Evolutionary conservation across 2,329 filamentous ascomycete species (phyloP), one percentile per base, ranked within the genome.

Genomic region (Trichoderma koningiopsis): DNA sequence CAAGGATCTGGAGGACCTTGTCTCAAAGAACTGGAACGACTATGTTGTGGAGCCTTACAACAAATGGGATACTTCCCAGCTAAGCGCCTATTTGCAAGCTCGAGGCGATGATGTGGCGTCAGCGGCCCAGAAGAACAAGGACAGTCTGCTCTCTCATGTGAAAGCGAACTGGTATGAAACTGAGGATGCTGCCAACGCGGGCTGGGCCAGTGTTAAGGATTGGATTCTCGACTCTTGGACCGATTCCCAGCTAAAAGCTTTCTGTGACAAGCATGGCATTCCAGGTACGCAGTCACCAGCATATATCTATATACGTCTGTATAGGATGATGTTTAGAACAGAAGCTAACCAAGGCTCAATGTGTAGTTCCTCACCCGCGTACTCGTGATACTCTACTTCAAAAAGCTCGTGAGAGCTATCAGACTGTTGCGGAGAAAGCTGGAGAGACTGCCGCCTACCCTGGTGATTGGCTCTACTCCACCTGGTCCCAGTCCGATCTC

Each of bases 151-250:
- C 56, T 79, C 84, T 59, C 89, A 91, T 76, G 91, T 95, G 76
- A 91, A 91, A 83, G 83, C 79, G 70, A 87, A 84, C 76, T 97
- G 89, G 92, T 91, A 89, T 73, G 92, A 96, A 80, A 90, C 91
- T 11, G 91, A 93, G 73, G 92, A 96, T 55, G 90, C 91, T 73
- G 86, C 92, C 49, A 88, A 92, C 71, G 85, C 91, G 57, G 89
- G 92, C 29, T 94, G 92, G 82, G 79, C 82, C 61, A 91, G 84
- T 74, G 88, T 93, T 59, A 93, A 92, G 80, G 91, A 95, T 75
- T 98, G 96, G 96, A 92, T 98, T 74, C 91, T 98, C 76, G 93
- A 98, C 78, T 96, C 92, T 70, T 97, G 94, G 93, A 90, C 91
- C 73, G 95, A 98, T 69, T 97, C 94, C 73, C 91, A 96, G 79